Percentiles rank a stretch among this genome's conserved stretches.
Evolutionary conservation across 1,284 basidiomycete genomes (phyloP).

Genomic region (Fistulinella cinereoalba): DNA sequence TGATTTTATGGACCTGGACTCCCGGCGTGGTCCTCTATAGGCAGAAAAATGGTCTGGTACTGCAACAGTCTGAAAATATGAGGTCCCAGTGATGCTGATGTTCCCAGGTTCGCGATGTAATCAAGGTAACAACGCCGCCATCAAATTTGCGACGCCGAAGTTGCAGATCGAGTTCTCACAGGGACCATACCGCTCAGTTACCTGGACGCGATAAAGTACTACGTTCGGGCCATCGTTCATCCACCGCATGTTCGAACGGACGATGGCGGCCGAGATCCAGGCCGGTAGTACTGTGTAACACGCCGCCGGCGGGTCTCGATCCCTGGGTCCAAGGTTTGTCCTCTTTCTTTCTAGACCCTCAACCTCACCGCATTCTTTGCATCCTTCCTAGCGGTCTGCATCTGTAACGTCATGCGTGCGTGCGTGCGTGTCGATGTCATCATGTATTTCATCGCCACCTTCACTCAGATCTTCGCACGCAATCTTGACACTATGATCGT

Average conservation of each 20-base stretch:
- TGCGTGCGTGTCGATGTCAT: slow-evolving; percentile 48
- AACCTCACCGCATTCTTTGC: slow-evolving; percentile 51
- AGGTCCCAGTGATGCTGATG: no score
- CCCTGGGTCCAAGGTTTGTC: slow-evolving; percentile 45
- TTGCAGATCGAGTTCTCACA: no score
- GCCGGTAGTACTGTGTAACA: slow-evolving; percentile 38
- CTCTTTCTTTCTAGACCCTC: slow-evolving; percentile 42
- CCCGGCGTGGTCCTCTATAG: no score
- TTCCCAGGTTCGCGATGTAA: no score
- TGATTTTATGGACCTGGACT: no score
- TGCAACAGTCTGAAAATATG: no score
- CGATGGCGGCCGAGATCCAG: slow-evolving; percentile 43
- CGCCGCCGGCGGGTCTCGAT: slow-evolving; percentile 47
- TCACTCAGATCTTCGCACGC: slow-evolving; percentile 46
- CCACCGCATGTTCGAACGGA: slow-evolving; percentile 43
- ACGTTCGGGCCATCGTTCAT: slow-evolving; percentile 52
- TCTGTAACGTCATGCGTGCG: slow-evolving; percentile 47
- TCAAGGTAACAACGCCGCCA: no score
- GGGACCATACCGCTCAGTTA: no score
- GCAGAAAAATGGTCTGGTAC: no score
- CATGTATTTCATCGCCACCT: slow-evolving; percentile 46
- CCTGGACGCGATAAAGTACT: no score
- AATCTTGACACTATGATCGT: slow-evolving; percentile 43
- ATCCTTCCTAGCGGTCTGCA: slow-evolving; percentile 46
- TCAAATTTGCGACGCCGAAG: no score